Base-by-base conservation (phyloP, 2,329 filamentous ascomycete species). In the Fusarium kyushuense region DNA sequence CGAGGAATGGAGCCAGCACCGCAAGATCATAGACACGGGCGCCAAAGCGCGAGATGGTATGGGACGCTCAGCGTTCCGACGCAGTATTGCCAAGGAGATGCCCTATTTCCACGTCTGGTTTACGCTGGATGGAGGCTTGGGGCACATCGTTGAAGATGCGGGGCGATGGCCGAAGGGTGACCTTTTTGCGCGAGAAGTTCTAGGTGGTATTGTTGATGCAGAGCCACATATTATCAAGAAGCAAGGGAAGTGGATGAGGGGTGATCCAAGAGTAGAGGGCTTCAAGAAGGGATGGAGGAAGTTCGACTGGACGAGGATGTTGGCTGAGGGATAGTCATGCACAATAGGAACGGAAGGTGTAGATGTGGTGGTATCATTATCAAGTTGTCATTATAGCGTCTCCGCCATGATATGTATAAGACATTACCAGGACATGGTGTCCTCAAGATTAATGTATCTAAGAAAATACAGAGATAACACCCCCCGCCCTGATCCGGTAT, bases 101-200 rank as follows among this genome's bases (percentile, higher is more conserved):
- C 95, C 96, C 0, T 99, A 99, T 78, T 99, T 99, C 75, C 96
- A 99, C 78, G 95, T 90, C 21, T 99, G 95, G 94, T 98, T 98
- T 76, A 88, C 89, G 53, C 82, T 99, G 1, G 94, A 99, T 76
- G 96, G 96, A 4, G 96, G 96, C 0, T 80, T 99, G 69, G 96
- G 93, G 0, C 96, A 99, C 77, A 84, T 99, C 11, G 92, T 99
- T 1, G 96, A 99, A 79, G 92, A 99, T 72, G 83, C 89, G 29
- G 86, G 89, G 48, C 84, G 89, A 51, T 99, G 96, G 96, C 96
- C 96, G 0, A 88, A 86, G 72, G 95, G 95, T 0, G 96, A 99
- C 79, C 78, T 97, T 19, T 99, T 99, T 77, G 96, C 96, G 3
- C 84, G 96, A 55, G 96, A 98, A 80, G 88, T 97, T 9, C 84